These are phyloP conservation scores for Trichosporon coremiiforme DNA, from an alignment of 1,284 basidiomycete species.

Conservation along the genomic window DNA sequence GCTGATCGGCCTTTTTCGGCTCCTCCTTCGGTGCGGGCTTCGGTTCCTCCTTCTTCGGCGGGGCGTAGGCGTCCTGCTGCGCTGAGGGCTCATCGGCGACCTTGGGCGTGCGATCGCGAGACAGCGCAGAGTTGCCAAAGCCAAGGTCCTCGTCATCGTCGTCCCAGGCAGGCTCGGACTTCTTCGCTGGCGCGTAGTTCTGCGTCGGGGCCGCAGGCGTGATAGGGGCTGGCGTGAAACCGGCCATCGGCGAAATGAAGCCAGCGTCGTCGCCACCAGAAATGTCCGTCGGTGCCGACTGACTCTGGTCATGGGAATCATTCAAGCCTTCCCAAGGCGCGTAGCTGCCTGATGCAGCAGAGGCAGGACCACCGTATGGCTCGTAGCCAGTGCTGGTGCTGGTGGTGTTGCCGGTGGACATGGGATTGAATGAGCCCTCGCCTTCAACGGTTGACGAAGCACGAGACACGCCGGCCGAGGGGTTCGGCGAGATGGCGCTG, in stretches of 20 bases:
- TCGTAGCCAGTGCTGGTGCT: neutral
- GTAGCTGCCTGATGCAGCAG: conserved; percentile 21
- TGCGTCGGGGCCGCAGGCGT: conserved; percentile 11
- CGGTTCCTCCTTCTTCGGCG: conserved; percentile 12
- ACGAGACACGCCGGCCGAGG: conserved; percentile 64
- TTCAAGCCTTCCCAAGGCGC: conserved; percentile 25
- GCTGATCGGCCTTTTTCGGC: conserved; percentile 1
- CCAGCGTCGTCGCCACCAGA: conserved; percentile 60
- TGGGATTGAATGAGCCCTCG: neutral
- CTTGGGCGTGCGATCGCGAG: conserved; percentile 48
- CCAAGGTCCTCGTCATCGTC: conserved; percentile 90
- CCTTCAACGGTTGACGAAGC: conserved; percentile 41
- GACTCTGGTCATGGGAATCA: conserved; percentile 15
- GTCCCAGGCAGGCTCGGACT: conserved; percentile 46
- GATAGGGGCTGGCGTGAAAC: conserved; percentile 18
- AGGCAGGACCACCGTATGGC: conserved; percentile 6
- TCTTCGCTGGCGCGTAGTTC: conserved; percentile 16
- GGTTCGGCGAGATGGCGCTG: conserved; percentile 84
- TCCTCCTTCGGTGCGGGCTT: conserved; percentile 23
- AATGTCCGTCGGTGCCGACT: conserved; percentile 24
- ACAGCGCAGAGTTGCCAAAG: conserved; percentile 71
- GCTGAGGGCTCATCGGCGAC: conserved; percentile 37
- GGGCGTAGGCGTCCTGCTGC: conserved; percentile 4
- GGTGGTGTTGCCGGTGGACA: conserved; percentile 19
- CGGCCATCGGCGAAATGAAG: conserved; percentile 57